Conservation (phyloP, 805 yeast species). For the Sugiyamaella marilandica region DNA sequence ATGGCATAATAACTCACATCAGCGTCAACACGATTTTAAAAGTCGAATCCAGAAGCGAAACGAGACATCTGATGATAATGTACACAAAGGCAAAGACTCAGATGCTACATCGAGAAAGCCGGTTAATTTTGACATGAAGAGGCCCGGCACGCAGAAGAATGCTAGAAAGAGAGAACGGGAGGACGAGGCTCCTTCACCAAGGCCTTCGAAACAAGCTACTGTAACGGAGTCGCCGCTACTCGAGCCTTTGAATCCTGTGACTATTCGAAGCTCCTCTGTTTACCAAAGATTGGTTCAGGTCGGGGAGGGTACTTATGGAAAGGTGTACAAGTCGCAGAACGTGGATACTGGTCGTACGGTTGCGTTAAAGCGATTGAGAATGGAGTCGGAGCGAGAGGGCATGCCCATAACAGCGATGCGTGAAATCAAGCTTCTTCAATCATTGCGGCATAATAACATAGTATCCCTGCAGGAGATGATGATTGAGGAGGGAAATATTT, state of each 20-base stretch:
- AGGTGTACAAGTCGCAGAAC: conserved; percentile 85
- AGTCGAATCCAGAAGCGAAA: not conserved
- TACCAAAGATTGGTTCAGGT: conserved; percentile 80
- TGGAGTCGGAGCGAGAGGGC: conserved; percentile 89
- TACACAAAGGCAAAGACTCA: not conserved
- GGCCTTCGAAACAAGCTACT: not conserved
- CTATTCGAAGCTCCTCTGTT: conserved; percentile 19
- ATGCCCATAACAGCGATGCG: conserved; percentile 94
- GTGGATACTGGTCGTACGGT: conserved; percentile 60
- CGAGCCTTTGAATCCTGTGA: conserved; percentile 5
- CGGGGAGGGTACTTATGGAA: conserved; percentile 99
- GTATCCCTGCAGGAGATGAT: conserved; percentile 84
- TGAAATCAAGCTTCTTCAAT: conserved; percentile 80
- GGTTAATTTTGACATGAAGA: not conserved
- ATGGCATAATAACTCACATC: not conserved
- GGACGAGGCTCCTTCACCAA: not conserved
- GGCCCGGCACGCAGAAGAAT: no score
- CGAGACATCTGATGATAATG: not conserved
- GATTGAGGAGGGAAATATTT: conserved; percentile 68
- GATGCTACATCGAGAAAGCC: not conserved
- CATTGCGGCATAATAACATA: conserved; percentile 75
- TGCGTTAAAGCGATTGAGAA: conserved; percentile 80
- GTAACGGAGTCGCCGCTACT: not conserved
- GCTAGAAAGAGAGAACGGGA: no score
- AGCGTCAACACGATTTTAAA: not conserved